Conservation (phyloP, 352 stramenopile species). For the Globisporangium lucens region DNA sequence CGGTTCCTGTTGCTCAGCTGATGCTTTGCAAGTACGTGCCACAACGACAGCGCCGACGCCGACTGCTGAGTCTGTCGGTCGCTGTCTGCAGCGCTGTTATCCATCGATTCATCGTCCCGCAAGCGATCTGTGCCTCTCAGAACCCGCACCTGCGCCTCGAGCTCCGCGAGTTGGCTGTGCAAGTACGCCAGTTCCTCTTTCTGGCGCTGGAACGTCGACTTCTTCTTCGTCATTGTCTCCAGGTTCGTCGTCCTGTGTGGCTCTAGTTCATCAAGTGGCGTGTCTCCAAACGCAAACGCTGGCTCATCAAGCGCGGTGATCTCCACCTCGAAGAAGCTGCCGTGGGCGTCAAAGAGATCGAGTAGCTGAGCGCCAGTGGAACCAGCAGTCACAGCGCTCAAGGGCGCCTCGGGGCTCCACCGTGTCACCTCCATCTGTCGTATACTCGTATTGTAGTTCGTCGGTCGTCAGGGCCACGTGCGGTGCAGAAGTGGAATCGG, state of each 20-base stretch:
- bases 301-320: too few relatives aligned
- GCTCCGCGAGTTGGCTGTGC: not conserved
- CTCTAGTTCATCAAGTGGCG: too few relatives aligned
- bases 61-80: too few relatives aligned
- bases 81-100: too few relatives aligned
- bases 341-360: not conserved
- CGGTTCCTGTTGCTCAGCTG: not conserved
- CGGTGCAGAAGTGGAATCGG: too few relatives aligned
- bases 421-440: too few relatives aligned
- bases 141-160: not conserved
- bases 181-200: slow-evolving; percentile 2
- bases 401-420: too few relatives aligned
- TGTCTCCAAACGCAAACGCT: too few relatives aligned
- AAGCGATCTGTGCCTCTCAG: not conserved
- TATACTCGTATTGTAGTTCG: too few relatives aligned
- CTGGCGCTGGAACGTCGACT: slow-evolving; percentile 12
- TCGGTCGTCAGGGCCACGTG: too few relatives aligned
- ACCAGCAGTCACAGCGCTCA: not conserved
- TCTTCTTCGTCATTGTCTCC: not conserved
- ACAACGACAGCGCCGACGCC: not conserved
- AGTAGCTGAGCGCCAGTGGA: not conserved
- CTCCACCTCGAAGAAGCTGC: not conserved
- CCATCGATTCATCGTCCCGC: too few relatives aligned
- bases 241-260: not conserved
- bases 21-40: slow-evolving; percentile 3